Conservation (phyloP, 164 flowering plant genomes). For the Chimonanthus salicifolius region DNA sequence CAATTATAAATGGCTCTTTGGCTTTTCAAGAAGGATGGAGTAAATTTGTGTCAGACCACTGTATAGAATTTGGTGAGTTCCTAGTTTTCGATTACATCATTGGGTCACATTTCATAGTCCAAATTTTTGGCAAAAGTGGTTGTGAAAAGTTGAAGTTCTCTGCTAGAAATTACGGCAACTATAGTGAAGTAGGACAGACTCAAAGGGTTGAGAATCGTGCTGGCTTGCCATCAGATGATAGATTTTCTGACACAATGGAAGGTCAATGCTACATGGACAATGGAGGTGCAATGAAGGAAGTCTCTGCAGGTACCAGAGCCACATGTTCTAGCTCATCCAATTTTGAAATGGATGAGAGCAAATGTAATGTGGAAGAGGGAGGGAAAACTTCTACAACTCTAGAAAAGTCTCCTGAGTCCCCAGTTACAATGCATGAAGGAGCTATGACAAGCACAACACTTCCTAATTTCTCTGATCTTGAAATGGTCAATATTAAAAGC, state of each 20-base stretch:
- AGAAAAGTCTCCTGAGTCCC: neutral
- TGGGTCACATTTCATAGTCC: slow-evolving; percentile 37
- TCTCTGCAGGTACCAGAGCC: neutral
- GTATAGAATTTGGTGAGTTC: slow-evolving; percentile 37
- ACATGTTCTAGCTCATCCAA: neutral
- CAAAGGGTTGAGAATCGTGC: neutral
- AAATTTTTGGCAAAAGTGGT: slow-evolving; percentile 28
- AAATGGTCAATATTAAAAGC: neutral
- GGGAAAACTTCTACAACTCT: neutral
- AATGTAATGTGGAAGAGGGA: neutral
- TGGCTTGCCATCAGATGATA: neutral
- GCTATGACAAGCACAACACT: neutral
- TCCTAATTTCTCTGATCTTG: neutral
- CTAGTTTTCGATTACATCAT: slow-evolving; percentile 29
- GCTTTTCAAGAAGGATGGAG: slow-evolving; percentile 53
- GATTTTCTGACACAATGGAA: neutral
- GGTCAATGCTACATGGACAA: neutral
- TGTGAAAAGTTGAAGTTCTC: slow-evolving; percentile 28
- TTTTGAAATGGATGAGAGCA: neutral
- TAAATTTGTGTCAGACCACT: slow-evolving; percentile 37
- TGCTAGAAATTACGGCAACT: slow-evolving; percentile 1
- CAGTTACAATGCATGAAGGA: too few species aligned
- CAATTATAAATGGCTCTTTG: slow-evolving; percentile 21
- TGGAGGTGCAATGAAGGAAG: neutral
- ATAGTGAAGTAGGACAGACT: neutral